Evolutionary conservation across 441 rosid genomes (phyloP), one percentile per base, ranked within the genome.

Genomic region (Cnidoscolus chayamansa): DNA sequence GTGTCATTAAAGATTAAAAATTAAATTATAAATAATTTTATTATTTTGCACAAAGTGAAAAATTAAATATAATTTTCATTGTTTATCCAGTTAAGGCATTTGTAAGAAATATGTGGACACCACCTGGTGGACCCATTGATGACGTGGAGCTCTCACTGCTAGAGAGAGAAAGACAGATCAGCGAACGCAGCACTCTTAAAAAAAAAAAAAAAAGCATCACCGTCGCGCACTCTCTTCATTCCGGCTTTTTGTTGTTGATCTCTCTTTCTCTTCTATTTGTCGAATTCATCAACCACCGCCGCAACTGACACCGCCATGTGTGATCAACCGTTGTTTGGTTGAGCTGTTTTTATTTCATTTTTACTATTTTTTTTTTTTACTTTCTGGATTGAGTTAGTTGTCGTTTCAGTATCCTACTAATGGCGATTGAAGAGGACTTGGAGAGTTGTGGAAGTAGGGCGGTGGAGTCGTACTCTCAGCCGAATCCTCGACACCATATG

Each of bases 361-460:
- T 10, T 0, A 13, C 45, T 40, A 2, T 19, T 12, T 6, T 67
- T 62, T 7, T 35, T 2, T 6, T 35, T 62, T 62, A 7, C 20
- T 62, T 16, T 35, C 25, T 16, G 48, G 25, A 51, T 40, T 53
- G 8, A 67, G 15, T 54, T 20, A 7, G 47, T 57, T 31, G 5
- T 35, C 58, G 58, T 4, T 66, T 30, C 10, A 35, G 13, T 51
- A 13, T 67, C 45, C 15, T 8, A 43, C 25, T 15, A 71, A 80
- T 94, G 99, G 90, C 92, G 79, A 86, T 88, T 71, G 98, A 92
- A 7, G 98, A 92, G 70, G 94, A 90, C 63, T 74, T 82, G 11
- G 99, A 94, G 89, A 94, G 98, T 68, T 90, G 97, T 55, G 97
- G 94, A 50, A 94, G 98, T 80, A 81, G 94, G 83, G 91, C 86